A percentile compares a stretch with the other conserved stretches of the same genome.
phyloP scores from a whole-genome alignment of 257 asterid species.

The Scutellaria baicalensis region DNA sequence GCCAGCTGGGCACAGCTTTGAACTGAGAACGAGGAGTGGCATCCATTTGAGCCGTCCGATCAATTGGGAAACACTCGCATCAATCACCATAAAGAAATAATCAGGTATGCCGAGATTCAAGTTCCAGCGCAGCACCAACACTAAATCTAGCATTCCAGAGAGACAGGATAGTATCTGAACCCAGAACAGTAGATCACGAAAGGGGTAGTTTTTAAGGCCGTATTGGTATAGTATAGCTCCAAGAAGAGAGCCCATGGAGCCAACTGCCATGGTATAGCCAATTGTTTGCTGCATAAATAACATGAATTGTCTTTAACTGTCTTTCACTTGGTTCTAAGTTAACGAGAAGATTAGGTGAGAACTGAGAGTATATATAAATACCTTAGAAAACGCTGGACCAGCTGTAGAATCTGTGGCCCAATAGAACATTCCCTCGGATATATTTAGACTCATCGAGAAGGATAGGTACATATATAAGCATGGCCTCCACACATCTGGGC shows the following conservation, averaged over 20 bases:
- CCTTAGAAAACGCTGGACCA: constrained; percentile 86
- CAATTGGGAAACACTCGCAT: constrained; percentile 70
- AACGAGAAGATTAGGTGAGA: constrained; percentile 4
- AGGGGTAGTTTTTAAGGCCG: constrained; percentile 59
- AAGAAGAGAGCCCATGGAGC: constrained; percentile 70
- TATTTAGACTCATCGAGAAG: constrained; percentile 55
- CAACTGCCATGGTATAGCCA: constrained; percentile 75
- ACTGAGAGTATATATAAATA: constrained; percentile 4
- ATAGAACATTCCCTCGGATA: constrained; percentile 87
- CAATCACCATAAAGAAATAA: constrained; percentile 58
- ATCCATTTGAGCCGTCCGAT: constrained; percentile 86
- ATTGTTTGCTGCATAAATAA: constrained; percentile 53
- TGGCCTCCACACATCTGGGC: constrained; percentile 86
- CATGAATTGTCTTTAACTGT: not conserved
- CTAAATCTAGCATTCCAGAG: constrained; percentile 76
- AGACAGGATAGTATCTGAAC: constrained; percentile 62
- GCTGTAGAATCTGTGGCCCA: constrained; percentile 76
- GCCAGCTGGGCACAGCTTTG: constrained; percentile 86
- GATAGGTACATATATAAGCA: constrained; percentile 87
- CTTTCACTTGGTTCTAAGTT: not conserved
- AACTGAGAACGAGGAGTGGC: constrained; percentile 90
- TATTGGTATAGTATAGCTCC: constrained; percentile 74
- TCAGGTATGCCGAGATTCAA: constrained; percentile 65
- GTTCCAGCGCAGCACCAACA: constrained; percentile 70
- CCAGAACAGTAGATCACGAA: constrained; percentile 77